Evolutionary conservation across 306 rosid genomes (phyloP), one percentile per base, ranked within the genome.

Genomic region (Vigna unguiculata): DNA sequence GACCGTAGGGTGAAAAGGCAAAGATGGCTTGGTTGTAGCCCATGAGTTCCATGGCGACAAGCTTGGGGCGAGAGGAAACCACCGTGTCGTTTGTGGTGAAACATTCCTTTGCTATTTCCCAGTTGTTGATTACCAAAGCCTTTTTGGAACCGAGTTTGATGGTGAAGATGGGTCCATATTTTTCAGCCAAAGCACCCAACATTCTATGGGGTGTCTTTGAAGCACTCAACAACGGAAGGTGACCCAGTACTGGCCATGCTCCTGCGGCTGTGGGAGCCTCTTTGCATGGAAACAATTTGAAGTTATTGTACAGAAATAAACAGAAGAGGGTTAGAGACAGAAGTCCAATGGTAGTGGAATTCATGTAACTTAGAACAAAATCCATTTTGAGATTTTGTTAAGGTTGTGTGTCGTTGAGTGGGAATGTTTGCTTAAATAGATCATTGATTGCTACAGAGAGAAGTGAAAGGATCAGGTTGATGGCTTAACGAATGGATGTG

Each of bases 201-300:
- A 57, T 13, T 67, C 7, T 68, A 3, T 78, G 82, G 6, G 61
- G 77, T 40, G 75, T 41, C 4, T 76, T n/a, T 32, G 53, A 4
- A 9, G 69, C 38, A 6, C 48, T 49, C 3, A 80, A 15, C 3
- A 80, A 6, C 1, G 25, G 72, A 7, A 84, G 72, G 24, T 84
- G 87, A 46, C 84, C 87, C 3, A 84, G 54, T 34, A 80, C 28
- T n/a, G 87, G 84, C 87, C 84, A 76, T 2, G 84, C 84, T n/a
- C 82, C 84, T 10, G 24, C 1, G 0, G 58, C 77, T 12, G 5
- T 24, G 1, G 84, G 80, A 1, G 72, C 40, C 52, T 60, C 82
- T 38, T 5, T 79, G 0, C 7, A 3, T 57, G 4, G n/a, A n/a
- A n/a, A 4, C 2, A 10, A 41, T 43, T 72, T 19, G 11, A 40